phyloP scores from a whole-genome alignment of 2,329 filamentous ascomycete genomes.

The Ustulina deusta region DNA sequence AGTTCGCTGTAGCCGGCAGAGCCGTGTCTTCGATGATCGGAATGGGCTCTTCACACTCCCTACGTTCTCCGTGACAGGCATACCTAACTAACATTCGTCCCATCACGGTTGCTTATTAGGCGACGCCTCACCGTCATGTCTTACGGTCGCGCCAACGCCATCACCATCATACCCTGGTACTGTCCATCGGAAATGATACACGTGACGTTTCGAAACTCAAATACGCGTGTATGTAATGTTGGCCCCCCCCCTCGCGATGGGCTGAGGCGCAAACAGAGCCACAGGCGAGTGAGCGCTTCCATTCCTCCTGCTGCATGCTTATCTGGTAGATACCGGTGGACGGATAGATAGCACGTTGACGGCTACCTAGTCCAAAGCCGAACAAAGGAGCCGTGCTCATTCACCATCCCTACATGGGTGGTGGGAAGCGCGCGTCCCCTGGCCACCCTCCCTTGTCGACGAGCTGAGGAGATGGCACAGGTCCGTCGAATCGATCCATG shows the following conservation, averaged over 20 bases:
- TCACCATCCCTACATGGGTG: conserved; percentile 30
- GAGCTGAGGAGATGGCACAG: conserved; percentile 23
- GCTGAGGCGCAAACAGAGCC: conserved; percentile 4
- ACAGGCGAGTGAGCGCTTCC: conserved; percentile 2
- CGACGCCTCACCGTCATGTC: conserved; percentile 10
- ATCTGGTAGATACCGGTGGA: neutral
- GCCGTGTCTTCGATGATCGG: neutral
- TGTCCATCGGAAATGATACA: conserved; percentile 27
- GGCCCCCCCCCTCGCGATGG: neutral
- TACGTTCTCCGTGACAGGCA: neutral
- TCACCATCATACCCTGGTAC: conserved; percentile 14
- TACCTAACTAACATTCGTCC: neutral
- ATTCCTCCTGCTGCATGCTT: conserved; percentile 7
- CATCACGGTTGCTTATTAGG: neutral
- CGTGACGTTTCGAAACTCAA: conserved; percentile 33
- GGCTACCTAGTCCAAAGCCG: neutral
- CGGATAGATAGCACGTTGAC: neutral
- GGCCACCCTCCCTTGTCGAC: conserved; percentile 5
- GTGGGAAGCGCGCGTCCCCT: conserved; percentile 23
- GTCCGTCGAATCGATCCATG: conserved; percentile 28
- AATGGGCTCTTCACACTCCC: neutral
- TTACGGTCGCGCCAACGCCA: neutral
- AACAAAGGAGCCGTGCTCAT: conserved; percentile 25
- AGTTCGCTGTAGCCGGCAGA: neutral
- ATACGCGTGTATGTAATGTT: conserved; percentile 18